Base-by-base conservation (phyloP, 768 basidiomycete genomes). In the Kwoniella europaea region DNA sequence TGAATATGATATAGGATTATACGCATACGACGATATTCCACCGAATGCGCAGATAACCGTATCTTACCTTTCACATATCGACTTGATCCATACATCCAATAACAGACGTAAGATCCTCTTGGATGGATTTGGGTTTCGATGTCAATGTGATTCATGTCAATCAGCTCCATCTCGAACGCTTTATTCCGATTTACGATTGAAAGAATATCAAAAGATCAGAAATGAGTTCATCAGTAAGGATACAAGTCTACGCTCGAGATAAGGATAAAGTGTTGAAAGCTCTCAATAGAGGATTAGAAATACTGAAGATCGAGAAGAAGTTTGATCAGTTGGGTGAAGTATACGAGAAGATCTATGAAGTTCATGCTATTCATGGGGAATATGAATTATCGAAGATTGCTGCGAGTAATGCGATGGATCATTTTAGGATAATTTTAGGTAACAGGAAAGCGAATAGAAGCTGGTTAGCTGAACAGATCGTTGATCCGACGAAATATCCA, bases 11-110 rank as follows among this genome's bases (percentile, higher is more conserved):
- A 55, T 55, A 55, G 53, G 53, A 55, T 55, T 55, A n/a, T 55
- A 55, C 53, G 53, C 53, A 55, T 55, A 55, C 53, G n/a, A 9
- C n/a, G 53, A 55, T 55, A 55, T 55, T 10, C 53, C 53, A n/a
- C 53, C 53, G 10, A 55, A 55, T 55, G n/a, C 53, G 10, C n/a
- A 55, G 53, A 55, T 55, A 10, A 55, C 53, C 22, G 53, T 24
- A 9, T 55, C 53, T 13, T 55, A 55, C 53, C 53, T 55, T 55
- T 18, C 53, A 13, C 9, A 18, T n/a, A 24, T 15, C 22, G 22
- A 18, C 53, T 24, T 55, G n/a, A 18, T 55, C 53, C 9, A n/a
- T 15, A 10, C 16, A 55, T 18, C 53, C 16, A n/a, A 15, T 20
- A 15, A 10, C 22, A 55, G 53, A 55, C 12, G 22, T 9, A 18